These are phyloP conservation scores for Cystofilobasidium macerans DNA, from an alignment of 768 basidiomycete species.

Conservation along the genomic window DNA sequence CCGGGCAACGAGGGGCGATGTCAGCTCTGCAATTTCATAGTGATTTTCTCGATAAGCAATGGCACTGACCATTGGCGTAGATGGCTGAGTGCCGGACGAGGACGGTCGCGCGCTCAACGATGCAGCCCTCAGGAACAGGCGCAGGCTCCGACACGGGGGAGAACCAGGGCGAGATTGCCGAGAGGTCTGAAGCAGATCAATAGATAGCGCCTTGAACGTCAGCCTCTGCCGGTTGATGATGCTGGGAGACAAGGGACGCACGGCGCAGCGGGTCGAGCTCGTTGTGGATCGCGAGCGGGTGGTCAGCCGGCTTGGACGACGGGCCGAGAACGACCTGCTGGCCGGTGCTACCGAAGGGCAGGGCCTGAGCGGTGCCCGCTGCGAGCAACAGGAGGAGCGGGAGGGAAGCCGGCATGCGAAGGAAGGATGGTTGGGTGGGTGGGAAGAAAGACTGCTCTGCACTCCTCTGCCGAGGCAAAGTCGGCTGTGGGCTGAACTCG, in stretches of 20 bases:
- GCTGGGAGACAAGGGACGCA: neutral
- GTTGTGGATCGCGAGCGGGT: neutral
- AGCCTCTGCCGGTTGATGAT: neutral
- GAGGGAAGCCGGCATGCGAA: neutral
- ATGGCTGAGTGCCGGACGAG: constrained; percentile 40
- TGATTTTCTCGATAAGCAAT: too few relatives aligned
- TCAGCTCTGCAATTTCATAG: too few relatives aligned
- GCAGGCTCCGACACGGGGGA: constrained; percentile 33
- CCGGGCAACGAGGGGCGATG: neutral
- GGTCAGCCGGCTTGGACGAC: neutral
- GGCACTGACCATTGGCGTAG: constrained; percentile 33
- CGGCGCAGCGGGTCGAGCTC: constrained; percentile 17
- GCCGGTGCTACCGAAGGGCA: neutral
- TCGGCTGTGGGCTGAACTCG: neutral
- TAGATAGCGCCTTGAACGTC: neutral
- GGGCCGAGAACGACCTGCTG: neutral
- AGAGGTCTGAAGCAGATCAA: constrained; percentile 31
- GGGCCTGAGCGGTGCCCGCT: neutral
- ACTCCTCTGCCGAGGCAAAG: too few relatives aligned
- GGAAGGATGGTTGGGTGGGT: too few relatives aligned
- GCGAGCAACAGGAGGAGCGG: neutral
- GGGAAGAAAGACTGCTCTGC: too few relatives aligned
- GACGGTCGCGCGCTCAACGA: constrained; percentile 35
- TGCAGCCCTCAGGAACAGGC: constrained; percentile 34
- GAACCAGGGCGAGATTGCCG: constrained; percentile 39